phyloP scores from a whole-genome alignment of 1,284 basidiomycete species.

The Fomitopsis betulina region DNA sequence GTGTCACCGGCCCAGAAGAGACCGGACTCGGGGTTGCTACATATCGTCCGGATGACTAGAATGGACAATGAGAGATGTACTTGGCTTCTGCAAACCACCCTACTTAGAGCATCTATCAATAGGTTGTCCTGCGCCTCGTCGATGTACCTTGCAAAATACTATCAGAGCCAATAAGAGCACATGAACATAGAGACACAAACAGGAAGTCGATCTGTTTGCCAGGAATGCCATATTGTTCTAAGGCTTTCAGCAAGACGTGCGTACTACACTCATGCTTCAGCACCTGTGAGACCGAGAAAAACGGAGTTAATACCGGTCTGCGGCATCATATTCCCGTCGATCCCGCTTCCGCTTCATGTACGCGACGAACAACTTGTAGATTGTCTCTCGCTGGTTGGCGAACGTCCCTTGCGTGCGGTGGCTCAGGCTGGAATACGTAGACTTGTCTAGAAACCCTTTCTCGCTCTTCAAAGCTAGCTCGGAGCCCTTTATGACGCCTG shows the following conservation, averaged over 20 bases:
- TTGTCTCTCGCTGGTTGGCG: slow-evolving; percentile 37
- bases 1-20: slow-evolving; percentile 80
- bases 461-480: slow-evolving; percentile 38
- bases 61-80: not conserved
- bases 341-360: slow-evolving; percentile 47
- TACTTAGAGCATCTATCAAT: slow-evolving; percentile 60
- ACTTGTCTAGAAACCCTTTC: slow-evolving; percentile 37
- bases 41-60: slow-evolving; percentile 58
- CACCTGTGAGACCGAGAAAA: not conserved
- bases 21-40: slow-evolving; percentile 53
- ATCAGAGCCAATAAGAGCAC: not conserved
- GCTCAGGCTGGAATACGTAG: slow-evolving; percentile 44
- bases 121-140: slow-evolving; percentile 75
- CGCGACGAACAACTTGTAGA: slow-evolving; percentile 54
- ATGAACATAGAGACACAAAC: slow-evolving; percentile 30
- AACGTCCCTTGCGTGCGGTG: slow-evolving; percentile 51
- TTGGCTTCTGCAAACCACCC: slow-evolving; percentile 11
- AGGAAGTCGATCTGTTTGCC: slow-evolving; percentile 51
- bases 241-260: slow-evolving; percentile 41
- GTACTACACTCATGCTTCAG: slow-evolving; percentile 31
- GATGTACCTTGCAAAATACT: slow-evolving; percentile 44
- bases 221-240: slow-evolving; percentile 32
- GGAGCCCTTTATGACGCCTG: slow-evolving; percentile 68
- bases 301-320: slow-evolving; percentile 46
- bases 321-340: slow-evolving; percentile 49